Evolutionary conservation across 768 basidiomycete genomes (phyloP).

Genomic region (Tephrocybe sp.): DNA sequence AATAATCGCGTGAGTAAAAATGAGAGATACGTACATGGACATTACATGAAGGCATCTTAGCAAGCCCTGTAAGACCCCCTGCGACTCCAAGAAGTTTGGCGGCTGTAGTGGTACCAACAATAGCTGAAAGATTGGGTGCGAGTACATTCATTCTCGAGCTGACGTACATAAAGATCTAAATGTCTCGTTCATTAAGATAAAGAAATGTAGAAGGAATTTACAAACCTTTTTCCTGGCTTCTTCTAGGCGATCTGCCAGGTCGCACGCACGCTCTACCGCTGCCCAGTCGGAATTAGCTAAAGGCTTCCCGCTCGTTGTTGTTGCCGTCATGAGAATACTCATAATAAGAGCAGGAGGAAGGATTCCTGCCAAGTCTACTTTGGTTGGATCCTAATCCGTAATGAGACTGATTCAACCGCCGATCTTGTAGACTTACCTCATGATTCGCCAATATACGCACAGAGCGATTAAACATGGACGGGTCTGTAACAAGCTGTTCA

Average conservation of each 20-base stretch:
- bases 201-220: not conserved
- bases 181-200: constrained; percentile 4
- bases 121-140: constrained; percentile 96
- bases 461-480: constrained; percentile 88
- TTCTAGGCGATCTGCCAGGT: constrained; percentile 85
- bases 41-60: constrained; percentile 95
- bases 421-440: constrained; percentile 43
- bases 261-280: constrained; percentile 82
- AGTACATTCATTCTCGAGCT: constrained; percentile 98
- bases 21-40: constrained; percentile 66
- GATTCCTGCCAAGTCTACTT: constrained; percentile 75
- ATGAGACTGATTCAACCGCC: not conserved
- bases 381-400: constrained; percentile 70
- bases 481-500: constrained; percentile 91
- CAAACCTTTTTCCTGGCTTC: constrained; percentile 83
- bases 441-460: constrained; percentile 87
- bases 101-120: constrained; percentile 98
- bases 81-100: constrained; percentile 98
- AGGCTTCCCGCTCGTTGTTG: constrained; percentile 78
- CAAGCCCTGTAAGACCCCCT: constrained; percentile 85
- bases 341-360: constrained; percentile 90
- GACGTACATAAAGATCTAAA: constrained; percentile 96
- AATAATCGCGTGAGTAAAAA: not conserved
- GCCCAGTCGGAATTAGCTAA: constrained; percentile 72
- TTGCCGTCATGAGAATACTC: constrained; percentile 95